Conservation (phyloP, 1,284 basidiomycete species). For the Singerocomus rubriflavus region DNA sequence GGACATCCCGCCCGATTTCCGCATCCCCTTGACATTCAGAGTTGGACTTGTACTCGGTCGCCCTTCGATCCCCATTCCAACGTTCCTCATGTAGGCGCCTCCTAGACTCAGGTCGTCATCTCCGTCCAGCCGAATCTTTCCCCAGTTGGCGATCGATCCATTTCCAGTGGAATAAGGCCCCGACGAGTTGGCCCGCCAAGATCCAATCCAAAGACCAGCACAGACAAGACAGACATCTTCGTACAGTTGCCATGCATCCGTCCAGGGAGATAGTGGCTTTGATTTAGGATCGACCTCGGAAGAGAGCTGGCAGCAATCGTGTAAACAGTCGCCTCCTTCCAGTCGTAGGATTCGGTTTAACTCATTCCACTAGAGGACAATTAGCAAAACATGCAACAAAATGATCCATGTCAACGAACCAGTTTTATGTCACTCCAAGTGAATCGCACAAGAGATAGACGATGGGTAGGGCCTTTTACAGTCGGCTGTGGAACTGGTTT, state of each 20-base stretch:
- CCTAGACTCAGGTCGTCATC: slow-evolving; percentile 52
- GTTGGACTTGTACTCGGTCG: slow-evolving; percentile 35
- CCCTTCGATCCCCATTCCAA: slow-evolving; percentile 72
- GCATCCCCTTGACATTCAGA: slow-evolving; percentile 36
- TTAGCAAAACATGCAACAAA: background rate
- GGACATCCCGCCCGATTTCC: slow-evolving; percentile 43
- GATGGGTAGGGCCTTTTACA: slow-evolving; percentile 44
- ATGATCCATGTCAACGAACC: slow-evolving; percentile 37
- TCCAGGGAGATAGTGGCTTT: slow-evolving; percentile 50
- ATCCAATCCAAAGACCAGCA: slow-evolving; percentile 71
- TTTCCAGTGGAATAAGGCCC: slow-evolving; percentile 46
- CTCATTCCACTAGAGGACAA: slow-evolving; percentile 59
- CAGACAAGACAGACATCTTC: slow-evolving; percentile 79
- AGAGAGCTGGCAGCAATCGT: slow-evolving; percentile 39
- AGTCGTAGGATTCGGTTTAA: slow-evolving; percentile 61
- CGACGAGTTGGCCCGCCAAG: slow-evolving; percentile 52
- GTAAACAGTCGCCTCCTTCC: slow-evolving; percentile 37
- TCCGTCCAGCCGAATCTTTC: slow-evolving; percentile 55
- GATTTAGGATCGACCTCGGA: slow-evolving; percentile 32
- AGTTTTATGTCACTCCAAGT: slow-evolving; percentile 78
- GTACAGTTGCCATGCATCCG: slow-evolving; percentile 75
- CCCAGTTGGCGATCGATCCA: slow-evolving; percentile 48
- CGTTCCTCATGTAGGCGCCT: slow-evolving; percentile 46
- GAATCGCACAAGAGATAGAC: slow-evolving; percentile 62
- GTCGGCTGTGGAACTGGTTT: slow-evolving; percentile 40